These are phyloP conservation scores for Phalaenopsis equestris DNA, from an alignment of 106 monocot species.

Conservation along the genomic window DNA sequence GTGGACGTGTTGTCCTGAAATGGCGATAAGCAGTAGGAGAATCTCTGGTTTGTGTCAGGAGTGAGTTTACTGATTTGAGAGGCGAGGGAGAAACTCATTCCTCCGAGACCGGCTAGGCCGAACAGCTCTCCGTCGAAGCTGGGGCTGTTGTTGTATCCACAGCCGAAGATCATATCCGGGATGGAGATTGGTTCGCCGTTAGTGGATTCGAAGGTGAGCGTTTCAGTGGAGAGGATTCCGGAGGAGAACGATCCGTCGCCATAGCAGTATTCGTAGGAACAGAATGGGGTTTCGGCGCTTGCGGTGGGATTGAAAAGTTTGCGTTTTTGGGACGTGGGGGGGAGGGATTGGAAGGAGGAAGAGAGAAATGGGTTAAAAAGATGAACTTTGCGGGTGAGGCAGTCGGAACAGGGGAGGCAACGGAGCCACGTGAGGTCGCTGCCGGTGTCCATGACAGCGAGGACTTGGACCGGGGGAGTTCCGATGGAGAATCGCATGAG, in stretches of 20 bases:
- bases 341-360: neutral
- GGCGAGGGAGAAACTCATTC: neutral
- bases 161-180: conserved; percentile 4
- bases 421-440: conserved; percentile 10
- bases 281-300: neutral
- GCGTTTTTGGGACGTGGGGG: neutral
- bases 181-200: neutral
- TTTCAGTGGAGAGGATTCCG: conserved; percentile 8
- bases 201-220: conserved; percentile 10
- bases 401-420: conserved; percentile 4
- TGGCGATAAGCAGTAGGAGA: conserved; percentile 21
- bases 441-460: conserved; percentile 8
- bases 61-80: conserved; percentile 10
- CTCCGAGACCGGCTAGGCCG: conserved; percentile 10
- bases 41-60: conserved; percentile 4
- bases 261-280: conserved; percentile 8
- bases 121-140: conserved; percentile 10
- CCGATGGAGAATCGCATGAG: conserved; percentile 15
- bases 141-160: conserved; percentile 16
- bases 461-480: conserved; percentile 7
- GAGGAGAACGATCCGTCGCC: conserved; percentile 5
- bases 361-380: neutral
- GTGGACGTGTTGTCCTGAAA: conserved; percentile 5
- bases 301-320: conserved; percentile 4
- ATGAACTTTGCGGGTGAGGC: neutral